Conservation (phyloP, 2,329 filamentous ascomycete species). For the Samsoniella hepiali region DNA sequence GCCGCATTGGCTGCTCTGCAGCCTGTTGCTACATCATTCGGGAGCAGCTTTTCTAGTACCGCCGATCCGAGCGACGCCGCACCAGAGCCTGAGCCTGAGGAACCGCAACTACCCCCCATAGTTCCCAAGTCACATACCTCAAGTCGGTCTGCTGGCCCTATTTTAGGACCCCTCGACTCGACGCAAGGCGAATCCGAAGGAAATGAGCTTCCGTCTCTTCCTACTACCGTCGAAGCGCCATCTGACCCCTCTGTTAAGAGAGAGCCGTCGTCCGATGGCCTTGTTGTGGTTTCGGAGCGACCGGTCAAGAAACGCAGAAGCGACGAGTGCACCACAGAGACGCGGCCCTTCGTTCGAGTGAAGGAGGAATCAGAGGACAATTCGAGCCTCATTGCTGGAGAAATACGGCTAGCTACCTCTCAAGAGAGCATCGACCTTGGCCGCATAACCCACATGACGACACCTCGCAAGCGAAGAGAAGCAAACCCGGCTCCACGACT, state of each 20-base stretch:
- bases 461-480: constrained; percentile 35
- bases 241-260: constrained; percentile 37
- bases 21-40: neutral
- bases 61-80: constrained; percentile 16
- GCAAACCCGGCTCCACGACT: constrained; percentile 21
- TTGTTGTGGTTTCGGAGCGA: constrained; percentile 50
- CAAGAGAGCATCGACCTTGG: constrained; percentile 60
- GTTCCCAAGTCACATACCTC: constrained; percentile 23
- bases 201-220: constrained; percentile 27
- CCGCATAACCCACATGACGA: constrained; percentile 33
- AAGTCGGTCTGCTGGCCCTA: neutral
- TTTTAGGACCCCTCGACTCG: constrained; percentile 24
- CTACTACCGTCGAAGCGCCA: constrained; percentile 9
- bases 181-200: constrained; percentile 29
- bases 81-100: constrained; percentile 15
- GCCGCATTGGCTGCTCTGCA: neutral
- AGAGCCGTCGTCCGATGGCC: constrained; percentile 54
- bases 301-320: constrained; percentile 47
- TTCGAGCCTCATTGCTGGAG: constrained; percentile 28
- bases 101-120: constrained; percentile 28
- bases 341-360: constrained; percentile 31
- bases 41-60: constrained; percentile 12
- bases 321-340: constrained; percentile 26
- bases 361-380: constrained; percentile 40
- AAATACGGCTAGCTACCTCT: constrained; percentile 28